Conservation (phyloP, 495 filamentous ascomycete genomes). For the Podospora pseudoanserina region DNA sequence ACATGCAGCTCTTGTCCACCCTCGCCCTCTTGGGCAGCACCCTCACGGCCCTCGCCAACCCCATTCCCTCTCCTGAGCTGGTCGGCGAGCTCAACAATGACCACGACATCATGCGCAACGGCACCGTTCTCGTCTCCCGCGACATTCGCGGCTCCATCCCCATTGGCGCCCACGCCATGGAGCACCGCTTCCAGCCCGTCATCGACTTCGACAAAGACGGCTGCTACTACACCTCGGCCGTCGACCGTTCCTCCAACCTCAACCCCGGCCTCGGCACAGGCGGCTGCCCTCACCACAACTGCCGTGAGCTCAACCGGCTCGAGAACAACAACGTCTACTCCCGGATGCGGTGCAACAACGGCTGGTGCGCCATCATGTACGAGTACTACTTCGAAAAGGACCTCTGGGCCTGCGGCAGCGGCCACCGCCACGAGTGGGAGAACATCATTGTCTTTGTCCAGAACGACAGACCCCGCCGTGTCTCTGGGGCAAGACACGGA, state of each 20-base stretch:
- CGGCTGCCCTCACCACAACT: slow-evolving; percentile 20
- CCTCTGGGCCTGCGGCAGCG: slow-evolving; percentile 18
- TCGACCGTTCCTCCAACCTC: slow-evolving; percentile 29
- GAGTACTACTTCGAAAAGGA: slow-evolving; percentile 42
- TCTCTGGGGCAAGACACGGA: slow-evolving; percentile 31
- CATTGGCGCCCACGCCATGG: not conserved
- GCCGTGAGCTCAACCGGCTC: slow-evolving; percentile 29
- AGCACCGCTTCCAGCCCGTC: slow-evolving; percentile 32
- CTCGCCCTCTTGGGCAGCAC: slow-evolving; percentile 6
- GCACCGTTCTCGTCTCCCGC: not conserved
- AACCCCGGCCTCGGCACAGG: slow-evolving; percentile 26
- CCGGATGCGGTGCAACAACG: slow-evolving; percentile 34
- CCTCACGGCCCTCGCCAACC: not conserved
- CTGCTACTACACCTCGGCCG: slow-evolving; percentile 36
- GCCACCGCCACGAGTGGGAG: slow-evolving; percentile 39
- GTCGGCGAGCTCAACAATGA: not conserved
- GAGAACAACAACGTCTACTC: slow-evolving; percentile 36
- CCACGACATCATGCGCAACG: not conserved
- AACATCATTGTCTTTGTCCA: slow-evolving; percentile 34
- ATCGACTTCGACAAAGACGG: slow-evolving; percentile 38
- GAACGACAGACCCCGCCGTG: slow-evolving; percentile 26
- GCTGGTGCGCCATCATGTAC: slow-evolving; percentile 27
- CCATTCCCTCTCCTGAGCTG: not conserved
- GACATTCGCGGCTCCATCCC: not conserved
- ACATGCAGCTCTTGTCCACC: slow-evolving; percentile 1